A percentile compares a stretch with the other conserved stretches of the same genome.
These are phyloP conservation scores for Sarocladium strictum DNA, from an alignment of 2,329 filamentous ascomycete species.

Conservation along the genomic window DNA sequence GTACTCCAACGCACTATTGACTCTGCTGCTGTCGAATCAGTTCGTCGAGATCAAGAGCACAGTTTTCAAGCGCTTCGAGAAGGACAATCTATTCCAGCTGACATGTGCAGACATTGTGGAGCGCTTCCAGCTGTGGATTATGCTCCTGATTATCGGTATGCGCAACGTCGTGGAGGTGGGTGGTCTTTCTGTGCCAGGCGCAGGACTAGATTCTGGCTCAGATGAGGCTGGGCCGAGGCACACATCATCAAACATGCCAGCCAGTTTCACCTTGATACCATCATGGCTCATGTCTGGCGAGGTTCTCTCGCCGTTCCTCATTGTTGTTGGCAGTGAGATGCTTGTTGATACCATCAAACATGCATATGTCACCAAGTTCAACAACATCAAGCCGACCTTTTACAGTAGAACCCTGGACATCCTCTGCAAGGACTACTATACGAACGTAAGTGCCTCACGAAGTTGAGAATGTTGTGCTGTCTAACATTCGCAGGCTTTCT, in stretches of 20 bases:
- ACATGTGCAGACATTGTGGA: conserved; percentile 97
- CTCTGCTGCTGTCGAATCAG: conserved; percentile 90
- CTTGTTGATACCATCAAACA: conserved; percentile 90
- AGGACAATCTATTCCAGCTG: conserved; percentile 93
- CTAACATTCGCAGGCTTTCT: conserved; percentile 61
- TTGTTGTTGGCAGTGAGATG: conserved; percentile 95
- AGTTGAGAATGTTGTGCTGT: background rate
- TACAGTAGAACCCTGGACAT: conserved; percentile 90
- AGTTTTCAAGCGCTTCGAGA: conserved; percentile 98
- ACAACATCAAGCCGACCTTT: conserved; percentile 87
- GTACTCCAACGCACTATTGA: conserved; percentile 92
- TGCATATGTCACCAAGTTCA: conserved; percentile 97
- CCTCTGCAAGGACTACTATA: conserved; percentile 95
- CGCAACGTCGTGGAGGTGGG: conserved; percentile 96
- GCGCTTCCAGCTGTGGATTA: conserved; percentile 94
- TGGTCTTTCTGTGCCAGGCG: conserved; percentile 61
- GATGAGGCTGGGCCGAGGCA: conserved; percentile 51
- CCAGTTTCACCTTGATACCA: conserved; percentile 85
- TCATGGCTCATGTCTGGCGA: conserved; percentile 73
- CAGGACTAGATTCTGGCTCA: conserved; percentile 40
- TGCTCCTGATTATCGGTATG: conserved; percentile 92
- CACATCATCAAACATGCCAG: conserved; percentile 71
- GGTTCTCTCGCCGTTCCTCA: conserved; percentile 84
- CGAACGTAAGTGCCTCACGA: conserved; percentile 56
- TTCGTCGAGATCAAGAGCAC: conserved; percentile 99